These are phyloP conservation scores for Fraxinus sp. DNA, from an alignment of 305 asterid species.

Conservation along the genomic window DNA sequence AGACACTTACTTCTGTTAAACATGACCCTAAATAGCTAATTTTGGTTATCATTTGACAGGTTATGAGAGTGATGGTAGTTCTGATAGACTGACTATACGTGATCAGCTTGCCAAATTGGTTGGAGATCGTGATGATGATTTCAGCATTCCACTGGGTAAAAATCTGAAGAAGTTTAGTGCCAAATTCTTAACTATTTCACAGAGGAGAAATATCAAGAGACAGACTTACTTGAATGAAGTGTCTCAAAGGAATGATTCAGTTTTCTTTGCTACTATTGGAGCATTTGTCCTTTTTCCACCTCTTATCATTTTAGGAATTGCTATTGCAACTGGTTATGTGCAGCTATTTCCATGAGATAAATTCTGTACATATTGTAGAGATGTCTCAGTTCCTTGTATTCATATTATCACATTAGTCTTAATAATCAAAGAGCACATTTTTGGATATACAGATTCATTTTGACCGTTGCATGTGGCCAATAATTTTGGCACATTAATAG, in stretches of 20 bases:
- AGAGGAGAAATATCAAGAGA: slow-evolving; percentile 84
- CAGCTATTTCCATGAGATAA: slow-evolving; percentile 71
- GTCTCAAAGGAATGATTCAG: slow-evolving; percentile 79
- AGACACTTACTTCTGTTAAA: background rate
- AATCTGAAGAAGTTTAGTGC: slow-evolving; percentile 70
- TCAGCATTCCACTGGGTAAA: slow-evolving; percentile 77
- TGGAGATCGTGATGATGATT: slow-evolving; percentile 70
- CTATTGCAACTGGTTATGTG: slow-evolving; percentile 87
- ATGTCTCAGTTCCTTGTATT: slow-evolving; percentile 14
- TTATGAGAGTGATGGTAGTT: slow-evolving; percentile 53
- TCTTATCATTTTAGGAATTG: slow-evolving; percentile 71
- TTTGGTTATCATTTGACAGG: slow-evolving; percentile 38
- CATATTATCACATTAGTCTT: background rate
- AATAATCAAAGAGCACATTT: background rate
- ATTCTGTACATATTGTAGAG: slow-evolving; percentile 29
- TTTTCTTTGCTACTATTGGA: slow-evolving; percentile 81
- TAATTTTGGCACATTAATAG: background rate
- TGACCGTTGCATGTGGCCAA: background rate
- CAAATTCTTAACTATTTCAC: slow-evolving; percentile 76
- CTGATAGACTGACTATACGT: slow-evolving; percentile 48
- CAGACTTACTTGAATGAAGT: slow-evolving; percentile 76
- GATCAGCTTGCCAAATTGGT: slow-evolving; percentile 69
- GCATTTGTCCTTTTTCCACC: slow-evolving; percentile 82
- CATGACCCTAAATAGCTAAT: background rate
- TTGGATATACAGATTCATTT: background rate